A percentile compares a stretch with the other conserved stretches of the same genome.
Conservation (phyloP, 768 basidiomycete genomes). For the Sutorius australiensis region DNA sequence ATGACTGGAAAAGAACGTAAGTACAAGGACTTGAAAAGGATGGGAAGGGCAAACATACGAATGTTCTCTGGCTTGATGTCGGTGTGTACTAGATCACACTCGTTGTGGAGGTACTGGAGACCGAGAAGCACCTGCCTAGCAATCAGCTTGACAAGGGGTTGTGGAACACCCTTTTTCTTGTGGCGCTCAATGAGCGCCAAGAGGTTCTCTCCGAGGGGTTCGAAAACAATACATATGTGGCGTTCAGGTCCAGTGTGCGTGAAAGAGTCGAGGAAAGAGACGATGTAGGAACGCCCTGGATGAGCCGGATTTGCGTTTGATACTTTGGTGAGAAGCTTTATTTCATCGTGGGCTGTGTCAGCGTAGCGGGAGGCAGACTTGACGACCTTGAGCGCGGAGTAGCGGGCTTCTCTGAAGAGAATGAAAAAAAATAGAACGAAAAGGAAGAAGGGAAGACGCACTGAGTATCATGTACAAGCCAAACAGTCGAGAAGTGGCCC, state of each 20-base stretch:
- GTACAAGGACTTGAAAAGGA: slow-evolving; percentile 14
- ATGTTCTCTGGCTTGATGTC: slow-evolving; percentile 97
- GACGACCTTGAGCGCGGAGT: slow-evolving; percentile 92
- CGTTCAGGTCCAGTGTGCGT: slow-evolving; percentile 68
- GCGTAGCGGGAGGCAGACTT: slow-evolving; percentile 94
- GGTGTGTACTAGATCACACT: slow-evolving; percentile 90
- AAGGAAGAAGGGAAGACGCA: slow-evolving; percentile 37
- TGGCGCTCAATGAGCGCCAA: slow-evolving; percentile 71
- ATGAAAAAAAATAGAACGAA: slow-evolving; percentile 13
- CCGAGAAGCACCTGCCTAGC: slow-evolving; percentile 85
- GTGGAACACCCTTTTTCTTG: slow-evolving; percentile 81
- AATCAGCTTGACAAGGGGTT: slow-evolving; percentile 78
- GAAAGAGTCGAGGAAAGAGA: slow-evolving; percentile 90
- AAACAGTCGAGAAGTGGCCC: slow-evolving; percentile 95
- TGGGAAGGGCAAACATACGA: slow-evolving; percentile 50
- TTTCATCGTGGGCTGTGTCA: slow-evolving; percentile 95
- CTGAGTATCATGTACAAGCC: slow-evolving; percentile 80
- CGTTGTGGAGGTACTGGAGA: slow-evolving; percentile 87
- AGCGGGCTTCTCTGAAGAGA: slow-evolving; percentile 53
- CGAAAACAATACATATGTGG: slow-evolving; percentile 91
- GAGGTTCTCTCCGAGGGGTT: slow-evolving; percentile 78
- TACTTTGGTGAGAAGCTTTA: slow-evolving; percentile 82
- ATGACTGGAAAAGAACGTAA: slow-evolving; percentile 50
- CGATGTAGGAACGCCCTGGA: slow-evolving; percentile 74
- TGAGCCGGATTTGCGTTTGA: slow-evolving; percentile 68